Conservation (phyloP, 768 basidiomycete species). For the Pisolithus microcarpus region DNA sequence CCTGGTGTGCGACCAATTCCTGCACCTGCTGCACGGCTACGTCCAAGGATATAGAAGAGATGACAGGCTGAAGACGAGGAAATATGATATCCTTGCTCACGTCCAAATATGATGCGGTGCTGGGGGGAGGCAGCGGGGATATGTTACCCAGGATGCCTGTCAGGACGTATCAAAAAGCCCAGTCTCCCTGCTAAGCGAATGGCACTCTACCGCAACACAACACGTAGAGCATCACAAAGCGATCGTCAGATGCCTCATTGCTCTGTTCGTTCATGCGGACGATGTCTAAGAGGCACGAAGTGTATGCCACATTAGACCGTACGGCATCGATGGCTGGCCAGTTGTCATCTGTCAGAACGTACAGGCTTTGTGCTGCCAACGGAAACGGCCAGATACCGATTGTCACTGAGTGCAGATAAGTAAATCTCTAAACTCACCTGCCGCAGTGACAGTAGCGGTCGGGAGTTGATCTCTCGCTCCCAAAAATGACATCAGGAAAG, state of each 20-base stretch:
- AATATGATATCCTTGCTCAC: slow-evolving; percentile 66
- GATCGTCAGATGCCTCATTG: slow-evolving; percentile 42
- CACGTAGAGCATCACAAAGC: slow-evolving; percentile 48
- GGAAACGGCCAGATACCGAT: not conserved
- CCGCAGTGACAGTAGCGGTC: slow-evolving; percentile 64
- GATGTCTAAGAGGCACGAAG: slow-evolving; percentile 59
- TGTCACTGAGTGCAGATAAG: not conserved
- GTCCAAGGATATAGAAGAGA: slow-evolving; percentile 50
- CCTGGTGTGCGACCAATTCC: slow-evolving; percentile 46
- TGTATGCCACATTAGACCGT: slow-evolving; percentile 50
- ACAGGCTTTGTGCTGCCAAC: slow-evolving; percentile 75
- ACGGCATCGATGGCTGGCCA: slow-evolving; percentile 62
- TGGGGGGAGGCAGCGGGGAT: slow-evolving; percentile 65
- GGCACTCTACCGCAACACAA: slow-evolving; percentile 57
- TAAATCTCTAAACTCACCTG: slow-evolving; percentile 43
- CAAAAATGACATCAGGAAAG: slow-evolving; percentile 89
- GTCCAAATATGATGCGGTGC: slow-evolving; percentile 53
- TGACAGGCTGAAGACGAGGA: slow-evolving; percentile 61
- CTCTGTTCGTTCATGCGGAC: slow-evolving; percentile 37
- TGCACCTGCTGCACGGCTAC: slow-evolving; percentile 45
- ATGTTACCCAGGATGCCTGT: slow-evolving; percentile 73
- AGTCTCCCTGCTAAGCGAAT: not conserved
- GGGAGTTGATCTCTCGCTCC: slow-evolving; percentile 63
- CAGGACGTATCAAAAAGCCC: not conserved
- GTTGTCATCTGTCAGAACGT: slow-evolving; percentile 91